Conservation (phyloP, 2,329 filamentous ascomycete species). For the Stagonosporopsis chrysanthemi region DNA sequence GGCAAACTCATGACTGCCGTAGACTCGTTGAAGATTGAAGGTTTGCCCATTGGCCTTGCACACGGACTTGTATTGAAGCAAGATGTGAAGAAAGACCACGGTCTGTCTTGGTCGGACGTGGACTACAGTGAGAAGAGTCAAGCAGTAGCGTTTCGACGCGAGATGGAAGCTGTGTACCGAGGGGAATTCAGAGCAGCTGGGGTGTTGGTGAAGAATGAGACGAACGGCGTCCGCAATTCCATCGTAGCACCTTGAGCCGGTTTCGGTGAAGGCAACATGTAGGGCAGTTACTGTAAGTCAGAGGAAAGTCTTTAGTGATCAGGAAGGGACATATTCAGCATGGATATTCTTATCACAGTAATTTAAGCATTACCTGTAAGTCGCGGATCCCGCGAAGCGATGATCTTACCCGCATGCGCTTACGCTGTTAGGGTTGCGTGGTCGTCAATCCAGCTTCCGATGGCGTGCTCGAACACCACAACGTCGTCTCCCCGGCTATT, state of each 20-base stretch:
- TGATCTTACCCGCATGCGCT: conserved; percentile 1
- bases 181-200: conserved; percentile 18
- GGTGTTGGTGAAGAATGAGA: background rate
- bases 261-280: background rate
- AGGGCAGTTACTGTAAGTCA: background rate
- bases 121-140: conserved; percentile 52
- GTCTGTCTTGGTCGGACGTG: conserved; percentile 56
- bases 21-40: conserved; percentile 52
- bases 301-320: background rate
- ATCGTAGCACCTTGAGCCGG: conserved; percentile 4
- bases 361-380: too few relatives aligned
- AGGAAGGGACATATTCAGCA: background rate
- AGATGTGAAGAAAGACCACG: conserved; percentile 53
- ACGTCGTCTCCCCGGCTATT: conserved; percentile 4
- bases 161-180: conserved; percentile 54
- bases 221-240: conserved; percentile 1
- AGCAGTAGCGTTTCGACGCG: conserved; percentile 52
- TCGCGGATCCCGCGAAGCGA: background rate
- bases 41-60: conserved; percentile 55
- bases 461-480: conserved; percentile 30
- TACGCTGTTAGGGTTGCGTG: conserved; percentile 7
- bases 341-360: too few relatives aligned
- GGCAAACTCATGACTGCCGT: conserved; percentile 54
- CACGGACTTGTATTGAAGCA: conserved; percentile 54
- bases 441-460: conserved; percentile 33